Evolutionary conservation across 371 early-diverging fungal genomes (phyloP).

Genomic region (Haplosporangium sp.): DNA sequence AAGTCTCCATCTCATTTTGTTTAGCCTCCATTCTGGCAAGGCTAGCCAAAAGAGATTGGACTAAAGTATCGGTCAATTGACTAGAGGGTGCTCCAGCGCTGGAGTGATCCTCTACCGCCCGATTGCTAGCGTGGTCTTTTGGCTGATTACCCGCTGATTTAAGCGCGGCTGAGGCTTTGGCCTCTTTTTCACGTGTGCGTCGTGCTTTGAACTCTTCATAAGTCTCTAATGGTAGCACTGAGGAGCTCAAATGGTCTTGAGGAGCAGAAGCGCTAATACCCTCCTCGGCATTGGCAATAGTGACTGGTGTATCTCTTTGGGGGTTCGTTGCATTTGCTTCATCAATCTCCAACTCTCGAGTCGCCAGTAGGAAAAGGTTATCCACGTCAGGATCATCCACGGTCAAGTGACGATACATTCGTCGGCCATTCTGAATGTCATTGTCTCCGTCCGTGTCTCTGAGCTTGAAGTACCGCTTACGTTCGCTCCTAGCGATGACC

Average conservation of each 20-base stretch:
- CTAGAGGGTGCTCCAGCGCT: background rate
- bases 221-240: conserved; percentile 16
- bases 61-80: conserved; percentile 26
- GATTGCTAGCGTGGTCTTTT: background rate
- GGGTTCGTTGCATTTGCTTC: background rate
- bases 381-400: conserved; percentile 25
- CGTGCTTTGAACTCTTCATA: conserved; percentile 42
- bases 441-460: conserved; percentile 26
- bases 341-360: conserved; percentile 22
- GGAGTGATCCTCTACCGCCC: background rate
- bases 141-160: background rate
- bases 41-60: conserved; percentile 41
- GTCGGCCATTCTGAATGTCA: conserved; percentile 39
- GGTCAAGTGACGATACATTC: conserved; percentile 34
- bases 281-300: conserved; percentile 35
- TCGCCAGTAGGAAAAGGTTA: conserved; percentile 42
- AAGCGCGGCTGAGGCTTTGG: conserved; percentile 19
- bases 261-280: conserved; percentile 12
- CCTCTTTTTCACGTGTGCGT: conserved; percentile 30
- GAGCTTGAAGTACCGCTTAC: conserved; percentile 32
- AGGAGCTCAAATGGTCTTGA: conserved; percentile 6
- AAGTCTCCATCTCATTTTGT: conserved; percentile 41
- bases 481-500: conserved; percentile 27
- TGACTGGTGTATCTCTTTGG: background rate
- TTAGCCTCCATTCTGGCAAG: conserved; percentile 45